Base-by-base conservation (phyloP, 140 eudicot genomes). In the Stevia rebaudiana region DNA sequence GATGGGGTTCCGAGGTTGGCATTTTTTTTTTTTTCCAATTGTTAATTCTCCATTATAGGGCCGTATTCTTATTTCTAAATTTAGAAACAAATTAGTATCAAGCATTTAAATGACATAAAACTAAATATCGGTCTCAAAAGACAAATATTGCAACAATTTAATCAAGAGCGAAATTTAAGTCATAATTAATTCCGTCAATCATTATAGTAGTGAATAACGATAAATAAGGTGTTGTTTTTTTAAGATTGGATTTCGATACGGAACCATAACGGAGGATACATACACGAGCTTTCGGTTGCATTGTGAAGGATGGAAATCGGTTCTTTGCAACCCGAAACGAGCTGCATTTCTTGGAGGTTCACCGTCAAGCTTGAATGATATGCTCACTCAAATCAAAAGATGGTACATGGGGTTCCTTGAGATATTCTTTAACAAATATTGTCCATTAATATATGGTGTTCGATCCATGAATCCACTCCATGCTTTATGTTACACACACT, bases 321-420 rank as follows among this genome's bases (percentile, higher is more conserved):
- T 75, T 43, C 69, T 84, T 16, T 82, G 83, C 68, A 46, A 75
- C 69, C 89, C 95, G 4, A 51, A 59, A n/a, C 78, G 87, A 75
- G 78, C 86, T 12, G 95, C 95, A 17, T 87, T 87, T 79, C 71
- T 87, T n/a, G 94, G 89, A 1, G 80, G 82, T 60, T 53, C 75
- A 0, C 94, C 94, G 0, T 75, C 79, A 4, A 61, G 72, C 21
- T 79, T 87, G 15, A 23, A 52, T 18, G 89, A 87, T 66, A 23
- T 52, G 4, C 37, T 87, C 52, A 65, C 52, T 70, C 89, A 84
- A 65, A 61, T 13, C 48, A 84, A 78, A 75, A 61, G 94, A 46
- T 87, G 92, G 84, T 65, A 67, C 12, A 70, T 69, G 35, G 94
- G 94, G 19, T 81, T 77, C 31, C 70, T 79, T 0, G 89, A 84